These are phyloP conservation scores for Neofusicoccum laricinum DNA, from an alignment of 2,329 filamentous ascomycete genomes.

Conservation along the genomic window DNA sequence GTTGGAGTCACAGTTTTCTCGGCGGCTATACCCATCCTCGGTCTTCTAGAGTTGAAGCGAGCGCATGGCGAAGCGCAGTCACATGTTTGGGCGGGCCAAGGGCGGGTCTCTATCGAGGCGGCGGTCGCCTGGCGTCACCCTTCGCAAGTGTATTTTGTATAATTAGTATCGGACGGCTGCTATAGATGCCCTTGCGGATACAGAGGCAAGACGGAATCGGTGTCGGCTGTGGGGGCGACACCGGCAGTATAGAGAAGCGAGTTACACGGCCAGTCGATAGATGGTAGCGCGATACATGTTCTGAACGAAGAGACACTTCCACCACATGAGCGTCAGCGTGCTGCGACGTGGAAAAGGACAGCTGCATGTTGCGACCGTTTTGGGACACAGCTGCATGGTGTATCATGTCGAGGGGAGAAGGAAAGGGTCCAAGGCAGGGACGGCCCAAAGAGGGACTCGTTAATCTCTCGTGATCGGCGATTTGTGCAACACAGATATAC, in stretches of 20 bases:
- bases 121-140: background rate
- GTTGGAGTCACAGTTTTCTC: background rate
- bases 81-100: background rate
- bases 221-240: background rate
- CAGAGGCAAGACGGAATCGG: background rate
- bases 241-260: background rate
- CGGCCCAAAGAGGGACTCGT: background rate
- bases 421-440: background rate
- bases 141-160: constrained; percentile 10
- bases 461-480: constrained; percentile 9
- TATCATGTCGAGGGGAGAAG: background rate
- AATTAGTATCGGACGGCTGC: constrained; percentile 2
- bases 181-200: constrained; percentile 5
- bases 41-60: background rate
- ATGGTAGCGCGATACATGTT: constrained; percentile 1
- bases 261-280: background rate
- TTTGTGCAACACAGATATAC: background rate
- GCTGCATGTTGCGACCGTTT: background rate
- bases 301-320: background rate
- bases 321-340: constrained; percentile 14
- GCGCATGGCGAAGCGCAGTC: constrained; percentile 15
- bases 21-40: constrained; percentile 17
- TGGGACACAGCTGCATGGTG: constrained; percentile 4
- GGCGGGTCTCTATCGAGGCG: background rate
- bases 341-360: background rate